These are phyloP conservation scores for Scheffersomyces spartinae DNA, from an alignment of 805 yeast genomes.

Conservation along the genomic window DNA sequence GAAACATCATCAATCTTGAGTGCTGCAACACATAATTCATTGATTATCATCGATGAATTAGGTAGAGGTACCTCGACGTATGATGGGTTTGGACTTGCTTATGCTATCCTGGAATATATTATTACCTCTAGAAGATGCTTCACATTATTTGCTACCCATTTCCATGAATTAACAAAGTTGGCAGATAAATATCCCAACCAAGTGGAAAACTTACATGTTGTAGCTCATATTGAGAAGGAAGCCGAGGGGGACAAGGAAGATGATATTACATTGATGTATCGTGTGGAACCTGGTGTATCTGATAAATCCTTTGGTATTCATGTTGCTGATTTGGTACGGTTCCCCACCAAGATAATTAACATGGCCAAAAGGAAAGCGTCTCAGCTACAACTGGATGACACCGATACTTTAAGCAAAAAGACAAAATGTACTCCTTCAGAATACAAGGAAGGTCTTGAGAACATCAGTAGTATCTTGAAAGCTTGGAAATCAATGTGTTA, in stretches of 20 bases:
- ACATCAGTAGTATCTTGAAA: slow-evolving; percentile 35
- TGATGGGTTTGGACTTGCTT: slow-evolving; percentile 96
- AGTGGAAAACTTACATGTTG: slow-evolving; percentile 82
- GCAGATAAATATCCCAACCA: slow-evolving; percentile 43
- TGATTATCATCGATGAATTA: slow-evolving; percentile 85
- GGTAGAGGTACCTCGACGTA: slow-evolving; percentile 87
- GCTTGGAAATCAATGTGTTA: slow-evolving; percentile 41
- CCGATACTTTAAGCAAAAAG: slow-evolving; percentile 31
- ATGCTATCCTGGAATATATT: slow-evolving; percentile 87
- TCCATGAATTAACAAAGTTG: slow-evolving; percentile 85
- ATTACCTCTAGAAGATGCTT: slow-evolving; percentile 63
- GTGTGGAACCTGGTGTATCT: slow-evolving; percentile 92
- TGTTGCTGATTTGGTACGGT: slow-evolving; percentile 91
- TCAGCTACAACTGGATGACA: slow-evolving; percentile 73
- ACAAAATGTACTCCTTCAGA: slow-evolving; percentile 42
- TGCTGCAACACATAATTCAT: slow-evolving; percentile 65
- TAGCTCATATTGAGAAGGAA: slow-evolving; percentile 66
- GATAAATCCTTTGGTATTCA: slow-evolving; percentile 96
- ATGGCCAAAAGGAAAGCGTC: slow-evolving; percentile 95
- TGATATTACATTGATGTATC: slow-evolving; percentile 80
- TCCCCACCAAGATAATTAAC: slow-evolving; percentile 77
- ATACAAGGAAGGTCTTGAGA: slow-evolving; percentile 40
- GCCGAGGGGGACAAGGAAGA: slow-evolving; percentile 25
- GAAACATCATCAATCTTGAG: slow-evolving; percentile 84
- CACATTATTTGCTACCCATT: slow-evolving; percentile 91